Evolutionary conservation across 2,329 filamentous ascomycete species (phyloP).

Genomic region (Nothophoma quercina): DNA sequence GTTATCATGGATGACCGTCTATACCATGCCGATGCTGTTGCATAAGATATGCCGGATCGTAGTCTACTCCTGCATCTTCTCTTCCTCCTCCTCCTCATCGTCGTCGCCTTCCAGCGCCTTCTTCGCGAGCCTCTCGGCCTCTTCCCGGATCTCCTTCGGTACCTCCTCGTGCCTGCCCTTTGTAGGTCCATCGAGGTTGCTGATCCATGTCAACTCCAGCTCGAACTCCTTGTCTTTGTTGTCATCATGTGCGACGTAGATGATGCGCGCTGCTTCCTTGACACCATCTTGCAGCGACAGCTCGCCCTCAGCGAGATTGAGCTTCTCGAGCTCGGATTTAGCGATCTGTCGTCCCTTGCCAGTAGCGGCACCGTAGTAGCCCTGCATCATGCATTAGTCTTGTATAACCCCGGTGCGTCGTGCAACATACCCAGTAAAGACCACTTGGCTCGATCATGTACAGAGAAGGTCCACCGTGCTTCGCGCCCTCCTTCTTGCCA

Average conservation of each 20-base stretch:
- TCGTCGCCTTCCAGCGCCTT: conserved; percentile 88
- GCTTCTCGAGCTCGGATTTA: conserved; percentile 98
- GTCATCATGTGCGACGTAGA: conserved; percentile 96
- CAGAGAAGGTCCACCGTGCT: conserved; percentile 86
- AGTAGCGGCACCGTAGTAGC: conserved; percentile 96
- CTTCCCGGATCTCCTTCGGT: conserved; percentile 86
- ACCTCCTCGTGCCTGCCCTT: conserved; percentile 94
- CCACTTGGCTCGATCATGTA: conserved; percentile 99
- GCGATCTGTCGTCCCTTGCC: conserved; percentile 96
- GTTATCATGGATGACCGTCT: conserved; percentile 40
- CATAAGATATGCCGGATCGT: conserved; percentile 24
- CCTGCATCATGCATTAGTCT: conserved; percentile 55
- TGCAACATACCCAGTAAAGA: conserved; percentile 77
- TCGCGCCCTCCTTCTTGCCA: conserved; percentile 77
- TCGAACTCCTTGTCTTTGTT: conserved; percentile 99
- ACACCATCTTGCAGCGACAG: conserved; percentile 86
- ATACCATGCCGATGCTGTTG: conserved; percentile 29
- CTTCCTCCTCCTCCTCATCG: conserved; percentile 80
- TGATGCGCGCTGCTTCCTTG: conserved; percentile 95
- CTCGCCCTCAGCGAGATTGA: conserved; percentile 80
- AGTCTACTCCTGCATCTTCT: conserved; percentile 87
- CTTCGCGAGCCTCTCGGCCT: conserved; percentile 92
- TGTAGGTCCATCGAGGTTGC: conserved; percentile 81
- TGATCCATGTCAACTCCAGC: conserved; percentile 99
- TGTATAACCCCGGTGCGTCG: neutral